Conservation (phyloP, 805 yeast genomes). For the Clavispora phyllophila region DNA sequence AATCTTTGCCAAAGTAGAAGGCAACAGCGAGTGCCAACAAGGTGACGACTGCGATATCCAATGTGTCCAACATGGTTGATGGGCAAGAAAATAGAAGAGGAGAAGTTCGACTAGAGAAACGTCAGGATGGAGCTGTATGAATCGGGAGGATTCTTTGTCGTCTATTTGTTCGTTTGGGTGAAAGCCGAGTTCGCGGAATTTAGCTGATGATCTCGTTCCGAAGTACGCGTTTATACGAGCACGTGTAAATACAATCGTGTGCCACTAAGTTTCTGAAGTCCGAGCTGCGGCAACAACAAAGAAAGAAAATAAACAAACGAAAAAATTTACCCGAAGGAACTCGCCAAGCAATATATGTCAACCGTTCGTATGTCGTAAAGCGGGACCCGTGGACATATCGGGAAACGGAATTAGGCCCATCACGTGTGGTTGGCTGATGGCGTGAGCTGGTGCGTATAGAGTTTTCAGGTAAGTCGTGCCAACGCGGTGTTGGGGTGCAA, state of each 20-base stretch:
- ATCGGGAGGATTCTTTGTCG: neutral
- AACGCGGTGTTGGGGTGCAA: too few species aligned
- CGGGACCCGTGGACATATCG: too few species aligned
- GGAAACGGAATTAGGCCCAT: too few species aligned
- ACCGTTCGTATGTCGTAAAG: too few species aligned
- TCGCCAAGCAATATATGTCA: too few species aligned
- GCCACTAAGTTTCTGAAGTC: neutral
- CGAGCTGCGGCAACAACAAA: neutral
- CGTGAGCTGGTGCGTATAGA: too few species aligned
- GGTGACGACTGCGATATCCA: slow-evolving; percentile 65
- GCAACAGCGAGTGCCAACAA: slow-evolving; percentile 62
- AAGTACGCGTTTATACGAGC: neutral
- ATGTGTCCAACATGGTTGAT: slow-evolving; percentile 58
- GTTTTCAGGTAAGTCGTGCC: too few species aligned
- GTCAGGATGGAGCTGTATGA: neutral
- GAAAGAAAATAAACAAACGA: neutral
- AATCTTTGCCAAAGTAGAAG: slow-evolving; percentile 64
- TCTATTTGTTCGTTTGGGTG: neutral
- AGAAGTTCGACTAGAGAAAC: neutral
- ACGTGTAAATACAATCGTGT: neutral
- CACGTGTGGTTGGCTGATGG: too few species aligned
- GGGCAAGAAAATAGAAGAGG: neutral
- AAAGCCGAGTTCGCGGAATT: slow-evolving; percentile 1
- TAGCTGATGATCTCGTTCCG: neutral
- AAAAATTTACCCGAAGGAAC: too few species aligned